Evolutionary conservation across 345 rosid species (phyloP).

Genomic region (Pugionium cornutum): DNA sequence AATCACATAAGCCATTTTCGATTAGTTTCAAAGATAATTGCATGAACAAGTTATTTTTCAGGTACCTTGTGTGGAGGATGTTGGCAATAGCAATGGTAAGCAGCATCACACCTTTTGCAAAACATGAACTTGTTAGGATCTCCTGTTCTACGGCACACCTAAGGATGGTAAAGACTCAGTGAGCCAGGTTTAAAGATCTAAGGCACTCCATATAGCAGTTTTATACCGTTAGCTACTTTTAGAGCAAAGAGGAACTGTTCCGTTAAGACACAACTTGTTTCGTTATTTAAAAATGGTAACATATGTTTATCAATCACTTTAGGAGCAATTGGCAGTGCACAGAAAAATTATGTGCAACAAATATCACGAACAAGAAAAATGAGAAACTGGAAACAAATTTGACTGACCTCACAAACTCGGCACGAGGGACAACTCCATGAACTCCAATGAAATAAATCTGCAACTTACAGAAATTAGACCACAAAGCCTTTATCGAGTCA

Average conservation of each 20-base stretch:
- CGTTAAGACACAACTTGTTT: not conserved
- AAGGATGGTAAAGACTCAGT: conserved; percentile 18
- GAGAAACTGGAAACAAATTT: conserved; percentile 14
- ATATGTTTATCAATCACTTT: not conserved
- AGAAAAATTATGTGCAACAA: conserved; percentile 11
- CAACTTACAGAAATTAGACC: conserved; percentile 37
- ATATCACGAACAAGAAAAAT: not conserved
- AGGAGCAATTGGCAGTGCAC: not conserved
- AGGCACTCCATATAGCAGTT: not conserved
- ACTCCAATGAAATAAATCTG: conserved; percentile 99
- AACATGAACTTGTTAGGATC: conserved; percentile 96
- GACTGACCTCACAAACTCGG: conserved; percentile 82
- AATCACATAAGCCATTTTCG: conserved; percentile 16
- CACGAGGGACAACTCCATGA: conserved; percentile 96
- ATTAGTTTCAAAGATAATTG: conserved; percentile 14
- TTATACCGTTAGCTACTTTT: not conserved
- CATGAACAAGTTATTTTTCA: conserved; percentile 22
- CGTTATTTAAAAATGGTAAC: too few species aligned
- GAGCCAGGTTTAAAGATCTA: conserved; percentile 21
- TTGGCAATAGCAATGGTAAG: conserved; percentile 98
- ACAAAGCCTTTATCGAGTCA: not conserved
- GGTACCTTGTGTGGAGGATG: conserved; percentile 97
- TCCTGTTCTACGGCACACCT: conserved; percentile 95
- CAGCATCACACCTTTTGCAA: conserved; percentile 97
- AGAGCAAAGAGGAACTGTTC: not conserved